These are phyloP conservation scores for Arthrocladium fulminans DNA, from an alignment of 2,329 filamentous ascomycete species.

Conservation along the genomic window DNA sequence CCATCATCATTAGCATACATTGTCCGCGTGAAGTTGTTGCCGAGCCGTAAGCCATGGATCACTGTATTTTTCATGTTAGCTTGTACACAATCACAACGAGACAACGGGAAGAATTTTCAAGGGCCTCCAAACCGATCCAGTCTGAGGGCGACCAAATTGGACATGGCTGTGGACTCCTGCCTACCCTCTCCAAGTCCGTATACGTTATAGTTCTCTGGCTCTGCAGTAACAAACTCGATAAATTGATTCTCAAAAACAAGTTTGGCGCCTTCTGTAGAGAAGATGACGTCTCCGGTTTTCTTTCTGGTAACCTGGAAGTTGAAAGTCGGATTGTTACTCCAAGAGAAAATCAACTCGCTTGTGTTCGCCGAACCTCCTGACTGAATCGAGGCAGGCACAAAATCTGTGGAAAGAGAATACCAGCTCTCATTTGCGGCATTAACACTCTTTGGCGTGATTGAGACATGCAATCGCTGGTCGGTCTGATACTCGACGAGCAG, in stretches of 20 bases:
- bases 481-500: conserved; percentile 62
- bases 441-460: conserved; percentile 59
- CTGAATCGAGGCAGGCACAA: conserved; percentile 42
- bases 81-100: too few species aligned
- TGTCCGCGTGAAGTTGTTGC: conserved; percentile 62
- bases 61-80: too few species aligned
- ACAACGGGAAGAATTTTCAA: too few species aligned
- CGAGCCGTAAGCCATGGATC: conserved; percentile 62
- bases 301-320: conserved; percentile 47
- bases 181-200: conserved; percentile 72
- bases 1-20: conserved; percentile 60
- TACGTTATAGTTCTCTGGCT: conserved; percentile 65
- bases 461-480: conserved; percentile 57
- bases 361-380: too few species aligned
- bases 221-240: conserved; percentile 58
- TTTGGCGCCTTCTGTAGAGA: conserved; percentile 54
- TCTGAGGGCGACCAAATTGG: too few species aligned
- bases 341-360: conserved; percentile 44
- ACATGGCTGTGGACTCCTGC: too few species aligned
- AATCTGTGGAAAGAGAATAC: conserved; percentile 56
- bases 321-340: conserved; percentile 51
- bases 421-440: conserved; percentile 54
- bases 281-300: conserved; percentile 57
- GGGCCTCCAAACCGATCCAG: too few species aligned
- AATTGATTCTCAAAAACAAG: conserved; percentile 71